A percentile compares a stretch with the other conserved stretches of the same genome.
These are phyloP conservation scores for Cenococcum geophilum DNA, from an alignment of 495 filamentous ascomycete species.

Conservation along the genomic window DNA sequence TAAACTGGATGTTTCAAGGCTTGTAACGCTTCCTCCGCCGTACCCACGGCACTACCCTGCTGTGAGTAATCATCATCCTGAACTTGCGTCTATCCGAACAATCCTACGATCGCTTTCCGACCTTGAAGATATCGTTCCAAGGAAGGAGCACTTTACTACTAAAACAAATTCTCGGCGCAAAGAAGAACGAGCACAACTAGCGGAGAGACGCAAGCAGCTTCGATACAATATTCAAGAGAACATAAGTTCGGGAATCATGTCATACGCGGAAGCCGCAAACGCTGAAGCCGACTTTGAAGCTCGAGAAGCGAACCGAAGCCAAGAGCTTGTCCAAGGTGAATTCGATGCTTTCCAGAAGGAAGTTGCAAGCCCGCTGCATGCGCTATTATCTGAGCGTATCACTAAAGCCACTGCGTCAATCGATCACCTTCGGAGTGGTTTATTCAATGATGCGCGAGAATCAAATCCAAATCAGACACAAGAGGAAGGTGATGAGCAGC, in stretches of 20 bases:
- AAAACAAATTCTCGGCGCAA: constrained; percentile 37
- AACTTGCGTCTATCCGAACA: constrained; percentile 69
- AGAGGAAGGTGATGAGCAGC: constrained; percentile 91
- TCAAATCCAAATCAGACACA: constrained; percentile 75
- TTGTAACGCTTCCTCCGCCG: constrained; percentile 87
- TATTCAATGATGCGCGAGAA: constrained; percentile 67
- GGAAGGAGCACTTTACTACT: constrained; percentile 52
- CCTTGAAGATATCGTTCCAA: constrained; percentile 61
- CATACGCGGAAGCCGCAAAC: constrained; percentile 72
- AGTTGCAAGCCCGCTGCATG: constrained; percentile 72
- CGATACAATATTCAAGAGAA: constrained; percentile 63
- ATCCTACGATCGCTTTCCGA: constrained; percentile 72
- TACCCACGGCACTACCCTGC: constrained; percentile 92
- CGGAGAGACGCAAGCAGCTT: constrained; percentile 48
- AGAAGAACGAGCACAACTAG: constrained; percentile 43
- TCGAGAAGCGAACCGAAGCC: constrained; percentile 55
- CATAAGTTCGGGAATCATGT: constrained; percentile 67
- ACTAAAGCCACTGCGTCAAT: constrained; percentile 55
- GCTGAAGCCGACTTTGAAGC: constrained; percentile 60
- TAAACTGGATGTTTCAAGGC: constrained; percentile 78
- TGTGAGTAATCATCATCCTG: constrained; percentile 90
- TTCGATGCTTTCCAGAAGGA: constrained; percentile 71
- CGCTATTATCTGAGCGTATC: constrained; percentile 52
- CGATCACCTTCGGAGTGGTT: constrained; percentile 59
- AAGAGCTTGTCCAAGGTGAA: constrained; percentile 59